Evolutionary conservation across 2,329 filamentous ascomycete genomes (phyloP).

Genomic region (Trichoderma lentiforme): DNA sequence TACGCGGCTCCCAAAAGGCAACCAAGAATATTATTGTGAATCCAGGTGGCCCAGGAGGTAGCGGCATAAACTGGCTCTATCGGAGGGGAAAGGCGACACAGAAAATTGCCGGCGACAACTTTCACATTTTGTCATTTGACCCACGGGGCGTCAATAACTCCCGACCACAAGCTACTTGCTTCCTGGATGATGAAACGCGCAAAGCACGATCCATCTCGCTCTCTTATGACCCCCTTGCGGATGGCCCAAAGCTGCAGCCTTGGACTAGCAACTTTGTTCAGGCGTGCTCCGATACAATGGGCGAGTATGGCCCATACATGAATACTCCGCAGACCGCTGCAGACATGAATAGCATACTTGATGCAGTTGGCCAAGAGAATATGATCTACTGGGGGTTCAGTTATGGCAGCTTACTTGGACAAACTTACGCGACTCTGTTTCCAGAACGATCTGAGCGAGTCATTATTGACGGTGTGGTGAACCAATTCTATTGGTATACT

Average conservation of each 20-base stretch:
- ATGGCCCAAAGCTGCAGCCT: slow-evolving; percentile 45
- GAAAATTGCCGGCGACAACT: slow-evolving; percentile 38
- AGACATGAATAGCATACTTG: slow-evolving; percentile 51
- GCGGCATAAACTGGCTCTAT: slow-evolving; percentile 32
- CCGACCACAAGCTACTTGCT: neutral
- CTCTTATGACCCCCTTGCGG: neutral
- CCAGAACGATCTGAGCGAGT: slow-evolving; percentile 33
- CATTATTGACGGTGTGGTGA: slow-evolving; percentile 36
- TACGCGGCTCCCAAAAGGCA: slow-evolving; percentile 24
- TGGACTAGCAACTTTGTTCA: slow-evolving; percentile 41
- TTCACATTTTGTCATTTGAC: slow-evolving; percentile 43
- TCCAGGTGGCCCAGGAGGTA: slow-evolving; percentile 46
- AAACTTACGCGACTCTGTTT: slow-evolving; percentile 39
- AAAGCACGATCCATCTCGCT: neutral
- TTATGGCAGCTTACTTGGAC: slow-evolving; percentile 42
- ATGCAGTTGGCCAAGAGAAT: slow-evolving; percentile 35
- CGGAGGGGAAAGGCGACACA: slow-evolving; percentile 36
- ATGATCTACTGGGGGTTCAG: slow-evolving; percentile 42
- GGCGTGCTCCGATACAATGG: slow-evolving; percentile 43
- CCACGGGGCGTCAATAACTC: neutral
- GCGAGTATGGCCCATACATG: slow-evolving; percentile 42
- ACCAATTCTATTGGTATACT: slow-evolving; percentile 37
- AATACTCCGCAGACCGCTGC: slow-evolving; percentile 50
- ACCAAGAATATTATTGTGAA: slow-evolving; percentile 43
- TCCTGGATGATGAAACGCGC: neutral